Evolutionary conservation across 768 basidiomycete genomes (phyloP).

Genomic region (Tricholoma flavovirens): DNA sequence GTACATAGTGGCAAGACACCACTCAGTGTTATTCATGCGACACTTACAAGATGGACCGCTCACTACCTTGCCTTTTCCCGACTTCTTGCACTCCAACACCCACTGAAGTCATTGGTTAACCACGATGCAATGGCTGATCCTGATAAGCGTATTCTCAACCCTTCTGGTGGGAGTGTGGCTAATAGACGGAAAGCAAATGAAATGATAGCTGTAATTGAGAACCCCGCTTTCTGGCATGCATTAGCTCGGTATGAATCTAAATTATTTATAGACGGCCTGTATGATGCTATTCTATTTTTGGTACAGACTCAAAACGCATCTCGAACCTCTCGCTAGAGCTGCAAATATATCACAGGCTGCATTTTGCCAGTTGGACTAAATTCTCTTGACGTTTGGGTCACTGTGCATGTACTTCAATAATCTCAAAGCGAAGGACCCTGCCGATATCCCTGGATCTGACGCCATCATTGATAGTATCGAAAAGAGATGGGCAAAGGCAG

Average conservation of each 20-base stretch:
- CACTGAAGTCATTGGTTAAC: no score
- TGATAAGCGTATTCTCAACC: no score
- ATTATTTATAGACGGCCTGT: no score
- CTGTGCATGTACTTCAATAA: background rate
- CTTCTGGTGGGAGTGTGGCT: no score
- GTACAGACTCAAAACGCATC: no score
- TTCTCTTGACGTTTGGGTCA: slow-evolving; percentile 4
- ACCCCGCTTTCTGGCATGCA: no score
- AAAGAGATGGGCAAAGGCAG: slow-evolving; percentile 16
- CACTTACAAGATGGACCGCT: slow-evolving; percentile 29
- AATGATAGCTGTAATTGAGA: slow-evolving; percentile 24
- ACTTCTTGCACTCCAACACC: no score
- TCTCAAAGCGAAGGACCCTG: background rate
- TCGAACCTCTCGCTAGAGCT: slow-evolving; percentile 12
- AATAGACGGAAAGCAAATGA: slow-evolving; percentile 18
- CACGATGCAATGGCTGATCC: no score
- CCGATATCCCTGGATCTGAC: background rate
- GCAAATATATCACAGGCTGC: slow-evolving; percentile 1
- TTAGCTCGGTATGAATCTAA: no score
- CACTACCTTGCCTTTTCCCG: slow-evolving; percentile 28
- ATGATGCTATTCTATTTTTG: no score
- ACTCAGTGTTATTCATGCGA: no score
- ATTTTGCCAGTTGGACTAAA: background rate
- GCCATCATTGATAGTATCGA: slow-evolving; percentile 13
- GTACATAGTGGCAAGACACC: no score